A percentile compares a stretch with the other conserved stretches of the same genome.
These are phyloP conservation scores for Amoebophrya sp. DNA, from an alignment of 169 alveolate species.

Conservation along the genomic window DNA sequence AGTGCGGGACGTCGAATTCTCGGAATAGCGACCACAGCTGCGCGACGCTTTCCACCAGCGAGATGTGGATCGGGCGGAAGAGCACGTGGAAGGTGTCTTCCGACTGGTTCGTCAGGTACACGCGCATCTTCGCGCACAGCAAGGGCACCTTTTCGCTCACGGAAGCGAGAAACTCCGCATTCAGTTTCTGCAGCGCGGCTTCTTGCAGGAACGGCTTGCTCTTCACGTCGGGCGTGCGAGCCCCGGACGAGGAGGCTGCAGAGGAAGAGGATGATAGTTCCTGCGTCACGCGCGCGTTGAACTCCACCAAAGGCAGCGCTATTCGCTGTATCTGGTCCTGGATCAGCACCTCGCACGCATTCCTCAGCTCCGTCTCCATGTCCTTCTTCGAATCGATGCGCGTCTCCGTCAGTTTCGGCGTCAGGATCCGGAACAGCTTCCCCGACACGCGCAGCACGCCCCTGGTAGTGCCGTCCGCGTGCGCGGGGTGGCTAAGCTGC, in stretches of 20 bases:
- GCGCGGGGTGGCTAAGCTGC: neutral
- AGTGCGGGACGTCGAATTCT: neutral
- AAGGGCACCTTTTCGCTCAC: neutral
- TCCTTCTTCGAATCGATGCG: neutral
- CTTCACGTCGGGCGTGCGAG: no score
- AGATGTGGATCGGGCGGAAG: neutral
- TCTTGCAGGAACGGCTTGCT: neutral
- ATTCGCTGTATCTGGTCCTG: neutral
- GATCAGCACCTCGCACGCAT: neutral
- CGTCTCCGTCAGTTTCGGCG: neutral
- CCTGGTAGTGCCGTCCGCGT: no score
- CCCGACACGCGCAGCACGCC: neutral
- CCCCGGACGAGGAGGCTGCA: no score
- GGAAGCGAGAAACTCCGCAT: neutral
- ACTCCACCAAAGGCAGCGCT: neutral
- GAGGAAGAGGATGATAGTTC: neutral
- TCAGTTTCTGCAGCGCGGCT: neutral
- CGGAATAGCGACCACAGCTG: neutral
- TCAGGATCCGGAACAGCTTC: neutral
- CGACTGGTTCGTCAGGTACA: neutral
- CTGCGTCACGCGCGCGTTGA: neutral
- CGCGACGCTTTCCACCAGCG: neutral
- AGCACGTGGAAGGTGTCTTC: neutral
- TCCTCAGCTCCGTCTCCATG: neutral
- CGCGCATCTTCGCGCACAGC: neutral